These are phyloP conservation scores for Dimargaris cristalligena DNA, from an alignment of 192 early-diverging fungal genomes.

Conservation along the genomic window DNA sequence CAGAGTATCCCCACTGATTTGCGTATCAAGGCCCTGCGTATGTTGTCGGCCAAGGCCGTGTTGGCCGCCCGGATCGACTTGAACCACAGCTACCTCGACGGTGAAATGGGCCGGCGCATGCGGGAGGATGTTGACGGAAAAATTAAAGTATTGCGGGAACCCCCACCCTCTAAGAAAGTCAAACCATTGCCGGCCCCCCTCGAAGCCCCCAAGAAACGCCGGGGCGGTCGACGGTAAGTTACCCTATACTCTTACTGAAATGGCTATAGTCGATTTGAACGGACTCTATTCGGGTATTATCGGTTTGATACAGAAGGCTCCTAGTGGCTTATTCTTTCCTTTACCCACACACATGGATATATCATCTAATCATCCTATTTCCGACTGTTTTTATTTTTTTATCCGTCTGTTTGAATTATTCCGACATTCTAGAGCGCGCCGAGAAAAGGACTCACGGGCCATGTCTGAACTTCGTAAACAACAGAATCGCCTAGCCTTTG, in stretches of 20 bases:
- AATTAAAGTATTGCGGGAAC: conserved; percentile 68
- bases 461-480: conserved; percentile 78
- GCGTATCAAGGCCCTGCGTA: conserved; percentile 7
- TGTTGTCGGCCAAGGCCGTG: conserved; percentile 23
- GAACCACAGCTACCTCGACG: conserved; percentile 50
- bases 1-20: conserved; percentile 12
- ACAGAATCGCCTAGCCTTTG: conserved; percentile 83
- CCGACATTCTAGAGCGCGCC: conserved; percentile 37
- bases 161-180: conserved; percentile 65
- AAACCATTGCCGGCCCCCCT: conserved; percentile 86
- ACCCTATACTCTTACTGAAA: not conserved
- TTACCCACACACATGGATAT: not conserved
- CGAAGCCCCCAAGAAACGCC: conserved; percentile 74
- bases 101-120: conserved; percentile 47
- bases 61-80: conserved; percentile 82
- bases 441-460: conserved; percentile 64
- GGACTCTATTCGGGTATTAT: not conserved
- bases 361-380: not conserved
- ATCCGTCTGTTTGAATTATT: not conserved
- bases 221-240: conserved; percentile 65
- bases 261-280: not conserved
- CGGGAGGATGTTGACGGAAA: conserved; percentile 72
- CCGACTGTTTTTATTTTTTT: not conserved
- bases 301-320: not conserved
- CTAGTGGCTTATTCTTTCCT: not conserved